Percentiles rank a stretch among this genome's conserved stretches.
phyloP scores from a whole-genome alignment of 2,329 filamentous ascomycete genomes.

The Grosmannia huntii region DNA sequence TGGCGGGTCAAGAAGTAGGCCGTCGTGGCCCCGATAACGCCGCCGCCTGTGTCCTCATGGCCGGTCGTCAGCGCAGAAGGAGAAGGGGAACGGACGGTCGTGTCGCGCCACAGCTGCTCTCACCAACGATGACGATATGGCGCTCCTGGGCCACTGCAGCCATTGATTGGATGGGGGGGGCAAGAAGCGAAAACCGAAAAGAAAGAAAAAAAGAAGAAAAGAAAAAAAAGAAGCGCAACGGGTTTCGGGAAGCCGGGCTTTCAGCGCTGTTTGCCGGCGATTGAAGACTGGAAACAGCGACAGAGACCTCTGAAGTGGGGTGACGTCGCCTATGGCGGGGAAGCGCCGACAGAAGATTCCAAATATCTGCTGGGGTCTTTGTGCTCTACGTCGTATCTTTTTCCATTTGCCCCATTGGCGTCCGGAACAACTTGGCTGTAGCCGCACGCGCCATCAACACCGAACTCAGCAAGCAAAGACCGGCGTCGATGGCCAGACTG shows the following conservation, averaged over 20 bases:
- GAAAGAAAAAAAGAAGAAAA: too few species aligned
- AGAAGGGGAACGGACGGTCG: neutral
- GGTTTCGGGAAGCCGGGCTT: neutral
- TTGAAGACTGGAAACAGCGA: neutral
- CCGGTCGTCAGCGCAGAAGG: constrained; percentile 1
- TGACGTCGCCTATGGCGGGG: neutral
- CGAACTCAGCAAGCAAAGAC: neutral
- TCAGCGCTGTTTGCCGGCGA: neutral
- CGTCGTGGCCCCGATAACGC: constrained; percentile 83
- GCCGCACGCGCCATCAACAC: neutral
- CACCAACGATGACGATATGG: constrained; percentile 30
- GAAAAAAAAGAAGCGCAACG: neutral
- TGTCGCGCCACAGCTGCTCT: constrained; percentile 5
- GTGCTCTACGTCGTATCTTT: neutral
- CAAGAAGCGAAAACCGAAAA: too few species aligned
- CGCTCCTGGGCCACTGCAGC: constrained; percentile 1
- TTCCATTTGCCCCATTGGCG: neutral
- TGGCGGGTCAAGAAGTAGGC: constrained; percentile 88
- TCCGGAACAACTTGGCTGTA: neutral
- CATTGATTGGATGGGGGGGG: neutral
- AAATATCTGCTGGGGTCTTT: neutral
- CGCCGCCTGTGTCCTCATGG: constrained; percentile 50
- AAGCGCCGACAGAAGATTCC: neutral
- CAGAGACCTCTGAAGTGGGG: neutral
- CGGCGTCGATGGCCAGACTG: neutral